Base-by-base conservation (phyloP, 768 basidiomycete genomes). In the Leucosporidium scottii region DNA sequence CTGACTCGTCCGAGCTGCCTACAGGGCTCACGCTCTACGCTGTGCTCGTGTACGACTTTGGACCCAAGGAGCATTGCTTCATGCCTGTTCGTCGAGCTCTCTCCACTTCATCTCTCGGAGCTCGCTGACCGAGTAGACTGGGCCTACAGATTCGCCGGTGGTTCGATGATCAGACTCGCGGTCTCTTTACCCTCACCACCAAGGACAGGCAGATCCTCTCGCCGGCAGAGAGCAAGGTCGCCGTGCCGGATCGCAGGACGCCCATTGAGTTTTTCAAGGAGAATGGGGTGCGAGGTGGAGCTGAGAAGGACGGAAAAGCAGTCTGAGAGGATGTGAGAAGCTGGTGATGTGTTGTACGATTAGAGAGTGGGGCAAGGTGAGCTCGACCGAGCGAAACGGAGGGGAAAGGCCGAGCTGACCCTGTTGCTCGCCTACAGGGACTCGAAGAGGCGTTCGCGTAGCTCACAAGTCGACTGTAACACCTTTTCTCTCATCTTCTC, bases 251-350 rank as follows among this genome's bases (percentile, higher is more conserved):
- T 28, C 13, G 50, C 28, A 36, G 54, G 20, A 70, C 69, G 25
- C 69, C 69, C 15, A 50, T 70, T n/a, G 69, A 67, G 66, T 70
- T 64, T 60, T 70, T 70, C 69, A 70, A 70, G 63, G 69, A 70
- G 69, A 66, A 70, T 15, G 39, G 39, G 15, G 39, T 44, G 15
- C 39, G 39, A 44, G 15, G 10, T 3, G 39, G 39, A 44, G 39
- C 10, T 44, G 39, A 44, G 39, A 44, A 44, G 39, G 39, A 44
- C 13, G 39, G 39, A 17, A 44, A 44, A 3, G 8, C 39, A 2
- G 39, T 44, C 15, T 44, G 39, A 44, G 15, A 44, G 13, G 10
- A 13, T 44, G 15, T 6, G 6, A 15, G 39, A 15, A 44, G 39
- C 39, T 44, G 39, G 6, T 44, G 39, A 13, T 8, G 10, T 44